Conservation (phyloP, 139 green algal species). For the Tetraselmis chui region DNA sequence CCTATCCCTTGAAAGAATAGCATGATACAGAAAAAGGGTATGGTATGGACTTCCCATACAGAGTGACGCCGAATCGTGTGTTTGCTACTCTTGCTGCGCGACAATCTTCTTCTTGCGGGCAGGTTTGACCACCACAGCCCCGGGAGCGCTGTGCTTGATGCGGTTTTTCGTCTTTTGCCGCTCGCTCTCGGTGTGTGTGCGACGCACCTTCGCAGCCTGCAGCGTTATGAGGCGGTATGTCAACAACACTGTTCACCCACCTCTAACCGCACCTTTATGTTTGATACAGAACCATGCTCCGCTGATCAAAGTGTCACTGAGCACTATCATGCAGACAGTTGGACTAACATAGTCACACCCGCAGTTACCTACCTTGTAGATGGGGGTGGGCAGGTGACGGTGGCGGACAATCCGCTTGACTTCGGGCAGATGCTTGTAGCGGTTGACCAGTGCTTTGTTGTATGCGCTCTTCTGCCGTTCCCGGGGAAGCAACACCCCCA, state of each 20-base stretch:
- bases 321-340: background rate
- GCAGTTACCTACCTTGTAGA: conserved; percentile 68
- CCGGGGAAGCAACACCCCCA: conserved; percentile 77
- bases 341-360: background rate
- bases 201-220: conserved; percentile 55
- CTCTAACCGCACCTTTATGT: background rate
- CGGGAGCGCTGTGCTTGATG: conserved; percentile 72
- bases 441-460: conserved; percentile 75
- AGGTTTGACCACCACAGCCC: conserved; percentile 67
- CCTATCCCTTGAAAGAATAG: no score
- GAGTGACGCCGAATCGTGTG: no score
- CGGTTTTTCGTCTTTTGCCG: conserved; percentile 60
- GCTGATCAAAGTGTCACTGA: background rate
- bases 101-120: conserved; percentile 87
- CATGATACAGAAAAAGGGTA: no score
- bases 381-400: conserved; percentile 73
- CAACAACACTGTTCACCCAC: no score
- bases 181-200: conserved; percentile 64
- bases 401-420: conserved; percentile 81
- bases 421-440: conserved; percentile 94
- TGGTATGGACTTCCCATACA: no score
- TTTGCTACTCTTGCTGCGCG: conserved; percentile 71
- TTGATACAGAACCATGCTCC: background rate
- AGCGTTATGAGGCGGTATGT: background rate
- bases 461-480: conserved; percentile 82